These are phyloP conservation scores for Lactarius evosmus DNA, from an alignment of 768 basidiomycete species.

Conservation along the genomic window DNA sequence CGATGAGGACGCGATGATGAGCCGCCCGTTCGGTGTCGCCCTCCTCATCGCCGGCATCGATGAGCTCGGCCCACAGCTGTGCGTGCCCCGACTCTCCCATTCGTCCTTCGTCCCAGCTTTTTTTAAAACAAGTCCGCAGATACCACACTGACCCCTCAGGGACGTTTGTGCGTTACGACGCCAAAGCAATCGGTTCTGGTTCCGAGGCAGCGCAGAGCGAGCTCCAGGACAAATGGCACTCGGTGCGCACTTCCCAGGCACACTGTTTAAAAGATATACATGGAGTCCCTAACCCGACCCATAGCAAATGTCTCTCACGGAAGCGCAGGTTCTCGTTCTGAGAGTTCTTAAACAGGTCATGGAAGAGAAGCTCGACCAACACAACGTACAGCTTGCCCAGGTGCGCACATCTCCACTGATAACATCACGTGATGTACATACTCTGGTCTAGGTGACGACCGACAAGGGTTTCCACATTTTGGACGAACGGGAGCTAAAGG, in stretches of 20 bases:
- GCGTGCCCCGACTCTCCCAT: constrained; percentile 34
- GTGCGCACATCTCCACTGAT: constrained; percentile 38
- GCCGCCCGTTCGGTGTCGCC: constrained; percentile 97
- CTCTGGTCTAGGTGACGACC: constrained; percentile 61
- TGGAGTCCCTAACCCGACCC: constrained; percentile 8
- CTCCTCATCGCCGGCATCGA: constrained; percentile 96
- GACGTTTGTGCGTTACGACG: constrained; percentile 94
- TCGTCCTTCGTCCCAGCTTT: background rate
- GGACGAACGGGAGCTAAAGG: constrained; percentile 74
- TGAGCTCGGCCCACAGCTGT: constrained; percentile 95
- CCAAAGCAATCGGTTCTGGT: constrained; percentile 97
- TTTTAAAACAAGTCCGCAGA: constrained; percentile 43
- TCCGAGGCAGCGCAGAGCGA: constrained; percentile 97
- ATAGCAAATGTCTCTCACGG: constrained; percentile 89
- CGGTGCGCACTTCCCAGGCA: constrained; percentile 46
- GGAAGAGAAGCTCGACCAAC: constrained; percentile 99
- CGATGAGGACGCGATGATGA: constrained; percentile 99
- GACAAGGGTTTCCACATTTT: constrained; percentile 87
- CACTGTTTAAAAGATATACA: background rate
- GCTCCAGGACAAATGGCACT: constrained; percentile 96
- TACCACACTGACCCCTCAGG: constrained; percentile 99
- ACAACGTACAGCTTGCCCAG: constrained; percentile 97
- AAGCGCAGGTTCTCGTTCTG: constrained; percentile 83
- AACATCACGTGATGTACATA: background rate
- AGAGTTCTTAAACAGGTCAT: constrained; percentile 97